A percentile compares a stretch with the other conserved stretches of the same genome.
Conservation (phyloP, 805 yeast species). For the Torulaspora quercuum region DNA sequence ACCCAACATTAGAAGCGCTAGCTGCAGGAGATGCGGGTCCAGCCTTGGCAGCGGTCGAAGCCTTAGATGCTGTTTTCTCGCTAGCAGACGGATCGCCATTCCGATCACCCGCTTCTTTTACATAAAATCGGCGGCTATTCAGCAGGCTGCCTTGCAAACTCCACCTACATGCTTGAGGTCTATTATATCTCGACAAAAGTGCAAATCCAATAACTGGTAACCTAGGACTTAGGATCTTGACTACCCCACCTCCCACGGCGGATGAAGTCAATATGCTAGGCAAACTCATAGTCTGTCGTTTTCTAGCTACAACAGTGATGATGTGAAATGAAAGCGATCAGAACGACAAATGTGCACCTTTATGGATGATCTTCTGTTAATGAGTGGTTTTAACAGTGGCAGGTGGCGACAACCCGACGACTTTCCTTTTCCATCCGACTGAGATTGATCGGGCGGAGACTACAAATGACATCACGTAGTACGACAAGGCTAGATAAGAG, state of each 20-base stretch:
- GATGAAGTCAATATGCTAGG: slow-evolving; percentile 13
- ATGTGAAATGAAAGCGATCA: too few species aligned
- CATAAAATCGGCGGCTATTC: slow-evolving; percentile 16
- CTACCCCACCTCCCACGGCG: slow-evolving; percentile 13
- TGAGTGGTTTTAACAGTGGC: slow-evolving; percentile 2
- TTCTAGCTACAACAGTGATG: slow-evolving; percentile 2
- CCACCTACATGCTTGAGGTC: neutral
- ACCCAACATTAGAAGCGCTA: slow-evolving; percentile 1
- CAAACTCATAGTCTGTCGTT: slow-evolving; percentile 11
- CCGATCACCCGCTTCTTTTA: slow-evolving; percentile 9
- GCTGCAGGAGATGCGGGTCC: slow-evolving; percentile 2
- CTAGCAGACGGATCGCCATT: neutral
- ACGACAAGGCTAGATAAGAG: too few species aligned
- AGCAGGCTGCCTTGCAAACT: slow-evolving; percentile 4
- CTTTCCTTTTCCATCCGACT: slow-evolving; percentile 4
- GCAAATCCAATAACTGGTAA: slow-evolving; percentile 9
- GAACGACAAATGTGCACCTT: too few species aligned
- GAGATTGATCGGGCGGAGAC: slow-evolving; percentile 1
- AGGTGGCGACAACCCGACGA: slow-evolving; percentile 9
- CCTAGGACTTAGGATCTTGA: slow-evolving; percentile 8
- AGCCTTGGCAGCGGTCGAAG: slow-evolving; percentile 2
- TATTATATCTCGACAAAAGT: slow-evolving; percentile 3
- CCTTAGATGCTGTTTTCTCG: slow-evolving; percentile 2
- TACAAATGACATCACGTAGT: neutral
- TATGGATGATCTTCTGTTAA: neutral